These are phyloP conservation scores for Mycena haematopus DNA, from an alignment of 768 basidiomycete species.

Conservation along the genomic window DNA sequence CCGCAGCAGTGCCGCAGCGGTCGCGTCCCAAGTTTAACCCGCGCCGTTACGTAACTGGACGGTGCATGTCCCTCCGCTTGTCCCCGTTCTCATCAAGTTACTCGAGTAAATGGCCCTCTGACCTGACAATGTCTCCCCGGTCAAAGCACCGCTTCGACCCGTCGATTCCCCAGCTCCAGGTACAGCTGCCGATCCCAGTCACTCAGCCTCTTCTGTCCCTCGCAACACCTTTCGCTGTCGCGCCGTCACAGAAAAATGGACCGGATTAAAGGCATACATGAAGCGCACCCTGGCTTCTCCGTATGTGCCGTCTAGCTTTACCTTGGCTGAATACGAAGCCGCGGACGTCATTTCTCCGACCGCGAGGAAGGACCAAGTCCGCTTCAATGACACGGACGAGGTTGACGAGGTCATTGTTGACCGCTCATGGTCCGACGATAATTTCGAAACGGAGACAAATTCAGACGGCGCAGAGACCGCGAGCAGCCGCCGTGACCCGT, in stretches of 20 bases:
- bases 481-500: constrained; percentile 22
- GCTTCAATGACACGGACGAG: constrained; percentile 35
- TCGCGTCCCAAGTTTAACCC: too few relatives aligned
- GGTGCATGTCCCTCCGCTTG: not conserved
- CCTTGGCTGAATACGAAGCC: constrained; percentile 14
- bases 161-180: not conserved
- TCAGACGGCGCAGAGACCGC: constrained; percentile 28
- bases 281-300: constrained; percentile 26
- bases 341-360: constrained; percentile 1
- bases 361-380: not conserved
- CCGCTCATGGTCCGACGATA: constrained; percentile 54
- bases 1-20: too few relatives aligned
- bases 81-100: too few relatives aligned
- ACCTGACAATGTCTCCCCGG: constrained; percentile 16
- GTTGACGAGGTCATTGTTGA: constrained; percentile 69
- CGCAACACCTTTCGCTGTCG: constrained; percentile 4
- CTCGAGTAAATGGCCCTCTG: constrained; percentile 17
- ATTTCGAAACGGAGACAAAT: constrained; percentile 43
- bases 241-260: constrained; percentile 7
- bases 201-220: not conserved
- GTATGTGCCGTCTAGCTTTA: constrained; percentile 17
- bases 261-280: constrained; percentile 7
- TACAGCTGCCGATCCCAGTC: constrained; percentile 18
- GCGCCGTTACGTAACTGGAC: too few relatives aligned
- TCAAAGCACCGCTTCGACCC: constrained; percentile 13